Percentiles rank a stretch among this genome's conserved stretches.
These are phyloP conservation scores for Pythium sukuiense DNA, from an alignment of 352 stramenopile genomes.

Conservation along the genomic window DNA sequence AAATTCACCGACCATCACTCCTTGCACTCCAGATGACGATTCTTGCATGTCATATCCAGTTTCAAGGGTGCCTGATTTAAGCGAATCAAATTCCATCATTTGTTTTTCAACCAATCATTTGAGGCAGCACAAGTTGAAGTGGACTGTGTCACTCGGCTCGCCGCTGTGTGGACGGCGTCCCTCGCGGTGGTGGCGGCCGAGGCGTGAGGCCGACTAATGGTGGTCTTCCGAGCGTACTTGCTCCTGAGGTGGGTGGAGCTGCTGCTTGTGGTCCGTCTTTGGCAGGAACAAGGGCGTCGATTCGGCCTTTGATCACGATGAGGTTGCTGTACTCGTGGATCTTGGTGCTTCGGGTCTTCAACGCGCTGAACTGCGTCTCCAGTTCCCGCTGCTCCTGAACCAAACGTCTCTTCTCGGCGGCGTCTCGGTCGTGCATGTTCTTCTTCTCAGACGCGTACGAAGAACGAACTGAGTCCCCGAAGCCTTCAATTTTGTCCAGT, in stretches of 20 bases:
- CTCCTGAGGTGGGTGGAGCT: not conserved
- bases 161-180: not conserved
- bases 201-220: not conserved
- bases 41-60: too few relatives aligned
- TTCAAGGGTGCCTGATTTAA: not conserved
- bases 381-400: constrained; percentile 38
- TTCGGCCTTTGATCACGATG: constrained; percentile 53
- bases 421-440: constrained; percentile 34
- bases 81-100: not conserved
- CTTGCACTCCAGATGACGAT: not conserved
- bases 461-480: constrained; percentile 49
- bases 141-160: constrained; percentile 3
- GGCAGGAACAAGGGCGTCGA: constrained; percentile 30
- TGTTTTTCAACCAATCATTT: not conserved
- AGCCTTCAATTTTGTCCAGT: constrained; percentile 54
- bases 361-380: constrained; percentile 39
- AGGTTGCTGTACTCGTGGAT: constrained; percentile 72
- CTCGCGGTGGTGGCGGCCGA: not conserved
- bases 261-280: constrained; percentile 1
- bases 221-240: not conserved
- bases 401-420: constrained; percentile 33
- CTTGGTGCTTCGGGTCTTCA: constrained; percentile 36
- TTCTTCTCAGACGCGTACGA: constrained; percentile 48
- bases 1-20: not conserved
- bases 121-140: not conserved